Evolutionary conservation across 1,284 basidiomycete species (phyloP), one percentile per base, ranked within the genome.

Genomic region (Microbotryum violaceum): DNA sequence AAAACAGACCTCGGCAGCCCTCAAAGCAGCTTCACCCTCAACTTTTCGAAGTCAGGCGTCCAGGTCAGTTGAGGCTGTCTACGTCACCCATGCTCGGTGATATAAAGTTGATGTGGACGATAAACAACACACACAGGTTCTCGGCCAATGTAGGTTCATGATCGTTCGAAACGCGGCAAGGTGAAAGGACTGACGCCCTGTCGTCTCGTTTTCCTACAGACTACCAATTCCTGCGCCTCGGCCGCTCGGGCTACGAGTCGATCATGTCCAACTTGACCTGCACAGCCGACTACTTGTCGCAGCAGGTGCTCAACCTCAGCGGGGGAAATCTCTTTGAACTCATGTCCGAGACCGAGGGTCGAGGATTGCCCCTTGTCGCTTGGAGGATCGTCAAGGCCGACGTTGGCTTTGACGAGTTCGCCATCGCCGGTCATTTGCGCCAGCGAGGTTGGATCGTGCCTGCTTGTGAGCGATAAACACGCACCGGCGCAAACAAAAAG

Each of bases 191-290:
- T 57, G 14, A 10, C 56, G n/a, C 5, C 21, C 46, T n/a, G n/a
- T 9, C 27, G 21, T 21, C 27, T 23, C 18, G 51, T 29, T 45
- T 7, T 16, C 5, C 25, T 16, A 31, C 55, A 37, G 51, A 42
- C 6, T 42, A 42, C 37, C 48, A 60, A 31, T 54, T 61, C 48
- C 62, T 71, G 31, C 66, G 68, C 1, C 64, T 70, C 31, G 71
- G 75, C 33, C 75, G 74, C 61, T 44, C 59, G 9, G 75, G 75
- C 25, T 77, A 75, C 68, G 58, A 71, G 18, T 68, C 73, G 20
- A 75, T 77, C 67, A 69, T 77, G 75, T 45, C 61, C 12, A 75
- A 72, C 58, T 60, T 69, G 9, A 66, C 62, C 8, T 49, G 48
- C 14, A 73, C 65, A 2, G 65, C 71, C 3, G 72, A 71, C 57